Base-by-base conservation (phyloP, 1,284 basidiomycete genomes). In the Cryptococcus maquisensis region DNA sequence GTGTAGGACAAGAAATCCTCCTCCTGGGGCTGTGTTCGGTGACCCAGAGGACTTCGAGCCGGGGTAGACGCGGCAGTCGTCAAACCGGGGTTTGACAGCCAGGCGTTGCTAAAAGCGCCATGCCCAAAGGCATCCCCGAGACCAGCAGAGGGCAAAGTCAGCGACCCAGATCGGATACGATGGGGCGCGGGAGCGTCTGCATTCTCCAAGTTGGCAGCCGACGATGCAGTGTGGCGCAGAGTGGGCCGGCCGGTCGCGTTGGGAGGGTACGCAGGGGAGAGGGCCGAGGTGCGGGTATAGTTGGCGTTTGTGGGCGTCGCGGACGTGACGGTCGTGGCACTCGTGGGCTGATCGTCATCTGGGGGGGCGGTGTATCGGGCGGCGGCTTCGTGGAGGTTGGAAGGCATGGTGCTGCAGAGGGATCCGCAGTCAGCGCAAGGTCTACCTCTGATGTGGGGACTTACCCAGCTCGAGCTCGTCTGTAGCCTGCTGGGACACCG, bases 121-220 rank as follows among this genome's bases (percentile, higher is more conserved):
- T 59, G 86, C 87, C 38, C 90, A 72, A 95, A 95, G 3, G 90
- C 87, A 68, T 88, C 90, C 57, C 85, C 86, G n/a, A 88, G 84
- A 51, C 83, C 85, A 24, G 77, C 69, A 42, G 86, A 79, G 7
- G 87, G 87, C 36, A 89, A 78, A 12, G 88, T 90, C 47, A 93
- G 81, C 23, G 91, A 95, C 28, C 92, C 93, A 23, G 91, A 94
- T 61, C 93, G 83, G 55, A 91, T 81, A 52, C 93, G 86, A 70
- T 85, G 90, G 73, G 67, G 84, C 81, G 69, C 87, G 83, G 52
- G 44, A 12, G 13, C 44, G 8, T 28, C 47, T 26, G 68, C 61
- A 23, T 58, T 63, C 44, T 67, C 68, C 52, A 74, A 47, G 45
- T 85, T 80, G 24, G 85, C 78, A 20, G 84, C 79, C 38, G 81